Base-by-base conservation (phyloP, 2,329 filamentous ascomycete species). In the Penicillium sp. region DNA sequence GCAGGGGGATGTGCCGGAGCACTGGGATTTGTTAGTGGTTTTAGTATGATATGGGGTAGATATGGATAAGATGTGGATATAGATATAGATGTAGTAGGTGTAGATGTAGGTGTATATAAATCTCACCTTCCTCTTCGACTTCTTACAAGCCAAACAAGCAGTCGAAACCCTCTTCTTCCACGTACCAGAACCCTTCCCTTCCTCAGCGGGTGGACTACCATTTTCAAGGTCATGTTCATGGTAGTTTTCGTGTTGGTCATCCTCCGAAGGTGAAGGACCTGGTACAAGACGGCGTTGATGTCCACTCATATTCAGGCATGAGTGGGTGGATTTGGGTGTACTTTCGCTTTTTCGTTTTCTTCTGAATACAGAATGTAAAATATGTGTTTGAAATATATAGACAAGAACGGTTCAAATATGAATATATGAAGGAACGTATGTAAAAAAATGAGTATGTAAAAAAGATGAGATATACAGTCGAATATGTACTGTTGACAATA, bases 101-200 rank as follows among this genome's bases (percentile, higher is more conserved):
- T 38, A 31, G 15, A 6, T n/a, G 19, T 38, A 49, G 27, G n/a
- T 13, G 21, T 25, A 13, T 29, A 47, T 25, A 12, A 27, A 35
- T 29, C 60, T 53, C 54, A 65, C 73, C 70, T 76, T 76, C 4
- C 74, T 68, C 57, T 76, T 76, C 2, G 74, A 76, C 57, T 75
- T 75, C 47, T 76, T 76, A 60, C 74, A 76, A 2, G 73, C 70
- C 51, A 75, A 47, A 64, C 74, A 76, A 10, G 74, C 74, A 43
- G 74, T 76, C 6, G 74, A 76, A 1, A 75, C 74, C 4, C 74
- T 63, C 55, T 75, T 76, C 61, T 75, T 75, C 66, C 69, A 69
- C 0, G 61, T 41, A 6, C 47, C 29, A 12, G 62, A 39, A 42
- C 27, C 49, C 6, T 44, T 62, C 23, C 51, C 58, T 55, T 61